Evolutionary conservation across 2,329 filamentous ascomycete genomes (phyloP).

Genomic region (Neoarthrinium moseri): DNA sequence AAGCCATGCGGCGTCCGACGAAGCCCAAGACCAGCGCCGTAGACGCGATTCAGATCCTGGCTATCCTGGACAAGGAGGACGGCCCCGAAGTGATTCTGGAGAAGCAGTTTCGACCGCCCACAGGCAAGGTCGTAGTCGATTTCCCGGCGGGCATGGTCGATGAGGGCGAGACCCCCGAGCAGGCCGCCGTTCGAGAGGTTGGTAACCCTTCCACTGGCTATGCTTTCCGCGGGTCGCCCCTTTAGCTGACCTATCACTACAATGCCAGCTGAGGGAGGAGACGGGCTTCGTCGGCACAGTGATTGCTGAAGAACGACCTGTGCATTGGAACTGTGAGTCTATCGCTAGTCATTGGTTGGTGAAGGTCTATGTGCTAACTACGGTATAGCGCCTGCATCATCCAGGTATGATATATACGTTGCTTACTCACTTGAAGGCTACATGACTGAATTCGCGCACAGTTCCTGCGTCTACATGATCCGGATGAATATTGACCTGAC

Average conservation of each 20-base stretch:
- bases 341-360: too few relatives aligned
- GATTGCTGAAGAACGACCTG: slow-evolving; percentile 20
- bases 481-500: slow-evolving; percentile 45
- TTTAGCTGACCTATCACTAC: too few relatives aligned
- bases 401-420: slow-evolving; percentile 17
- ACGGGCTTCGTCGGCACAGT: slow-evolving; percentile 36
- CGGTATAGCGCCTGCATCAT: slow-evolving; percentile 24
- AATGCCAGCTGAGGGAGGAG: slow-evolving; percentile 36
- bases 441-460: slow-evolving; percentile 3
- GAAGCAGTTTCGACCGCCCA: slow-evolving; percentile 37
- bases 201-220: too few relatives aligned
- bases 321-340: slow-evolving; percentile 26
- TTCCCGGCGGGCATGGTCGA: slow-evolving; percentile 38
- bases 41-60: slow-evolving; percentile 28
- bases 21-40: slow-evolving; percentile 25
- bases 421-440: not conserved
- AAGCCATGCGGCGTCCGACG: slow-evolving; percentile 23
- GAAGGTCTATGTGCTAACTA: slow-evolving; percentile 2
- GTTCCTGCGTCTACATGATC: slow-evolving; percentile 30
- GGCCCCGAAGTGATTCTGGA: slow-evolving; percentile 33
- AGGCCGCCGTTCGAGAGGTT: slow-evolving; percentile 38
- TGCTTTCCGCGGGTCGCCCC: too few relatives aligned
- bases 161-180: slow-evolving; percentile 32
- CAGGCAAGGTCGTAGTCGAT: slow-evolving; percentile 36
- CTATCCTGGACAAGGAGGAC: slow-evolving; percentile 17